A percentile compares a stretch with the other conserved stretches of the same genome.
Conservation (phyloP, 2,329 filamentous ascomycete species). For the Lecanicillium sp. region DNA sequence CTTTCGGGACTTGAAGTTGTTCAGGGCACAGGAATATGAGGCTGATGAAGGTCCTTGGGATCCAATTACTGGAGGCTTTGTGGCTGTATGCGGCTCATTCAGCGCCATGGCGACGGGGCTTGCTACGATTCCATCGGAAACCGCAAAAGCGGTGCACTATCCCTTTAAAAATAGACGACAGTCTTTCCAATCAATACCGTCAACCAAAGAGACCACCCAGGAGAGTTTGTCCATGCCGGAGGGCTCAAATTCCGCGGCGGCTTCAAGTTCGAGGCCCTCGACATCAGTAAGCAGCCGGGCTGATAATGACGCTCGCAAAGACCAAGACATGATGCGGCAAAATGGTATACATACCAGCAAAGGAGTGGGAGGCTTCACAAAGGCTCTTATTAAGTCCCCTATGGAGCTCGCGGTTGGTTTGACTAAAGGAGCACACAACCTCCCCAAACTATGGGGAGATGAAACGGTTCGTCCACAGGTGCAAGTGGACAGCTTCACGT, state of each 20-base stretch:
- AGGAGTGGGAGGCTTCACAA: neutral
- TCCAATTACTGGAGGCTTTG: neutral
- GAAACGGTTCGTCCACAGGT: neutral
- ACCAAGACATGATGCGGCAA: neutral
- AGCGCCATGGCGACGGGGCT: neutral
- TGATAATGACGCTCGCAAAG: neutral
- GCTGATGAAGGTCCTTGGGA: neutral
- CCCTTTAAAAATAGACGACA: neutral
- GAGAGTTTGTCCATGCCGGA: too few species aligned
- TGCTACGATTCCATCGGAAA: neutral
- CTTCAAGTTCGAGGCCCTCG: neutral
- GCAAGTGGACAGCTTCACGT: neutral
- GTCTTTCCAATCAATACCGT: too few species aligned
- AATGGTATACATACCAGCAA: neutral
- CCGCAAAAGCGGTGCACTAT: neutral
- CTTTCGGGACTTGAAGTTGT: constrained; percentile 69
- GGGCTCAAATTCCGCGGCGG: neutral
- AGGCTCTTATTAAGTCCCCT: neutral
- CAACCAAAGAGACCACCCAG: too few species aligned
- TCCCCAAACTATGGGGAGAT: neutral
- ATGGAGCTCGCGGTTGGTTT: neutral
- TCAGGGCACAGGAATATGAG: neutral
- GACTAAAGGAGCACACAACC: neutral
- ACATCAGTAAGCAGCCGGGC: too few species aligned
- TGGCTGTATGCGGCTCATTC: neutral